Evolutionary conservation across 306 rosid species (phyloP), one percentile per base, ranked within the genome.

Genomic region (Aeschynomene evenia): DNA sequence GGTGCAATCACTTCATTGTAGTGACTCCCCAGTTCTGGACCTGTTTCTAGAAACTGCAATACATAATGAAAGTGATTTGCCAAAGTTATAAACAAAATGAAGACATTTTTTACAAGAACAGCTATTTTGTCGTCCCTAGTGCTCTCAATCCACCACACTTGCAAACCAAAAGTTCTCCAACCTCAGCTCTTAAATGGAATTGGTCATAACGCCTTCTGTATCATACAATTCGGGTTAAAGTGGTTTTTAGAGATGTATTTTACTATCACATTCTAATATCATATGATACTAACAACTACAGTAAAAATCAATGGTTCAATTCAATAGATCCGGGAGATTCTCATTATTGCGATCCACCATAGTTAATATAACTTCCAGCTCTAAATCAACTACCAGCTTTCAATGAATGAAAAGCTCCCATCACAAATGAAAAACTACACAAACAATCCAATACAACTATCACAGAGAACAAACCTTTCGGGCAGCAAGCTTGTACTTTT

Each of bases 401-500:
- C 9, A 45, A 39, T 31, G 54, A 40, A 51, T 24, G 56, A 21
- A 16, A 34, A 7, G 24, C 28, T 34, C 45, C 36, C 45, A 18
- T 56, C 24, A 56, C 8, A 62, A 34, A 46, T 39, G 36, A n/a
- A 56, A 14, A 71, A 72, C 22, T 28, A 45, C 10, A 34, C 49
- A 14, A 33, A 71, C 31, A 72, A 63, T 18, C 19, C 9, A 63
- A 70, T 14, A 28, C n/a, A 4, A 22, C 31, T 15, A 40, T 19
- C 53, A 39, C 21, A 42, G 22, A 22, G 49, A 72, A 64, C 87
- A 66, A 56, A 95, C 99, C 99, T 95, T 95, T 66, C 97, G 93
- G 56, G 99, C 99, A 73, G 97, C 99, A 65, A 86, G 91, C 91
- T 95, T 95, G 85, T 95, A 95, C 75, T 95, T 95, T 76, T 84